These are phyloP conservation scores for Sordaria brevicollis DNA, from an alignment of 495 filamentous ascomycete genomes.

Conservation along the genomic window DNA sequence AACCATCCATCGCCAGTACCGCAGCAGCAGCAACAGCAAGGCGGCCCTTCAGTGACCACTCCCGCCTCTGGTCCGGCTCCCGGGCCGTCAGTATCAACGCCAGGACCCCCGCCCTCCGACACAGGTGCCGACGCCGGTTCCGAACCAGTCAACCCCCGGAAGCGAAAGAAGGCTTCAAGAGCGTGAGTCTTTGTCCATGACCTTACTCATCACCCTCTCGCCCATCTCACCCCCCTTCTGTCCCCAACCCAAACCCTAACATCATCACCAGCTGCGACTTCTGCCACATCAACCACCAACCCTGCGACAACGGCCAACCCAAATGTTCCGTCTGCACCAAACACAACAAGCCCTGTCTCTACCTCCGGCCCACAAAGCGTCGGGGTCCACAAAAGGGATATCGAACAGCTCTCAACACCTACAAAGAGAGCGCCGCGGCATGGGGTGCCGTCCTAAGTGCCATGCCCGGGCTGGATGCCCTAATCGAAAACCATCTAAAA, in stretches of 20 bases:
- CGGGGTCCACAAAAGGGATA: conserved; percentile 29
- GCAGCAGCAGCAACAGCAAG: not conserved
- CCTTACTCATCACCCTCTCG: not conserved
- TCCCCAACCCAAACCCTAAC: not conserved
- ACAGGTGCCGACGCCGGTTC: conserved; percentile 17
- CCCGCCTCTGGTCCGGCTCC: not conserved
- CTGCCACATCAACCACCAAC: conserved; percentile 30
- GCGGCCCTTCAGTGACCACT: not conserved
- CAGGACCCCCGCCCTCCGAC: conserved; percentile 9
- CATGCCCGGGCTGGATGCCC: conserved; percentile 26
- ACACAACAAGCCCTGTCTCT: conserved; percentile 28
- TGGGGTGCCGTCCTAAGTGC: conserved; percentile 26
- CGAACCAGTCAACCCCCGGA: conserved; percentile 26
- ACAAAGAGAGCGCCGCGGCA: conserved; percentile 29
- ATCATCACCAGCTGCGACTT: conserved; percentile 22
- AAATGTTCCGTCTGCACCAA: conserved; percentile 25
- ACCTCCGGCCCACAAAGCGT: conserved; percentile 27
- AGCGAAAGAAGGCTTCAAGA: conserved; percentile 28
- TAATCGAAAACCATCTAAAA: conserved; percentile 25
- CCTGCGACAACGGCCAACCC: conserved; percentile 29
- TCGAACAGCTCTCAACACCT: conserved; percentile 28
- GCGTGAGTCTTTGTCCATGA: conserved; percentile 13
- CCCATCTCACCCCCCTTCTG: not conserved
- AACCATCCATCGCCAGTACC: not conserved
- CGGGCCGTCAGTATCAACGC: conserved; percentile 1